Conservation (phyloP, 2,329 filamentous ascomycete genomes). For the Trichoderma hamatum region DNA sequence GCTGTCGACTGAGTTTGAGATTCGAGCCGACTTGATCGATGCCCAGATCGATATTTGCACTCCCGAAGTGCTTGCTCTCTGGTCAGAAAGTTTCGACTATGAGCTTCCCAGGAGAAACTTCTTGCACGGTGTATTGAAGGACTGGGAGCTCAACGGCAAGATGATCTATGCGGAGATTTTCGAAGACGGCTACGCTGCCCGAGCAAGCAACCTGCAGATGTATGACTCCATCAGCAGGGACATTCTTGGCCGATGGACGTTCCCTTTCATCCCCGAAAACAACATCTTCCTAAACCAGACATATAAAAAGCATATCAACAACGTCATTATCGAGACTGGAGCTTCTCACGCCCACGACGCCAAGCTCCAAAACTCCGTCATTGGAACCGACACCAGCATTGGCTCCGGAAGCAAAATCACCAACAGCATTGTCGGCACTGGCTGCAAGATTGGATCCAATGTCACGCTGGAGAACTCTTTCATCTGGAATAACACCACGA, state of each 20-base stretch:
- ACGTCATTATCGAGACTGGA: constrained; percentile 76
- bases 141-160: constrained; percentile 96
- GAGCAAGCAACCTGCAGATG: constrained; percentile 81
- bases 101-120: constrained; percentile 88
- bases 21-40: constrained; percentile 87
- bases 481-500: constrained; percentile 81
- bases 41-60: constrained; percentile 97
- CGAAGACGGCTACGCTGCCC: constrained; percentile 79
- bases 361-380: constrained; percentile 68
- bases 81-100: constrained; percentile 98
- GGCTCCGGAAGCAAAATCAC: constrained; percentile 70
- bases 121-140: constrained; percentile 88
- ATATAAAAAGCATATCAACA: constrained; percentile 70
- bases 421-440: constrained; percentile 79
- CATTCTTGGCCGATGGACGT: constrained; percentile 83
- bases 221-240: constrained; percentile 90
- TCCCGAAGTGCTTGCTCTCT: constrained; percentile 88
- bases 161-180: constrained; percentile 92
- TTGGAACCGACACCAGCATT: constrained; percentile 76
- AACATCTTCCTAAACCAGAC: constrained; percentile 79
- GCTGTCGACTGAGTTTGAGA: constrained; percentile 71
- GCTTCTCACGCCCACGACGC: constrained; percentile 75
- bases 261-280: constrained; percentile 85
- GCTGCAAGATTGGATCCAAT: constrained; percentile 84
- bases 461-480: constrained; percentile 79